Base-by-base conservation (phyloP, 441 rosid genomes). In the Pelargonium citronellum region DNA sequence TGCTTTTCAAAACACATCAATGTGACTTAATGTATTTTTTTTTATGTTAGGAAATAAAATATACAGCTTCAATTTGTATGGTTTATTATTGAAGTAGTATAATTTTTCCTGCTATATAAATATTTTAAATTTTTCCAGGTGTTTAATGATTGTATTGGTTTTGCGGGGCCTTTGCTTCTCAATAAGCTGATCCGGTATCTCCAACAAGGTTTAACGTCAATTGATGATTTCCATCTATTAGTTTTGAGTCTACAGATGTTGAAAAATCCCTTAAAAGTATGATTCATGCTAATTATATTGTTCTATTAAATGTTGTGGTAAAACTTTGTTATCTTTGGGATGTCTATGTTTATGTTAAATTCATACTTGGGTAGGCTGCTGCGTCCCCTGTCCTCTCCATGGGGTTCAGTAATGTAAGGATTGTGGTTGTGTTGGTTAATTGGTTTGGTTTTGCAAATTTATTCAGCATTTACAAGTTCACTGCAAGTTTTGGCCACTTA, bases 121-220 rank as follows among this genome's bases (percentile, higher is more conserved):
- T 72, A 70, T 63, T 70, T 70, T 46, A 49, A 46, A 43, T 4
- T 75, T 72, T 70, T 83, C 61, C 85, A 94, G 98, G 88, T 85
- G 68, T 75, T 91, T 69, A 94, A 91, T 80, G 98, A 94, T 78
- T 85, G 86, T 70, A 76, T 94, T 41, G 92, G 95, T 73, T 91
- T 94, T 84, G 89, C 79, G 6, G 96, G 90, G 75, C 98, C 98
- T 0, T 79, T 94, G 75, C 87, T 94, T 66, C 96, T 91, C 72
- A 94, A 94, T 79, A 87, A 78, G 79, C 92, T 91, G 53, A 89
- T 94, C 85, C 84, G 76, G 75, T 89, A 83, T 84, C 96, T 94
- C 73, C 88, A 91, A 81, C 82, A 81, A 87, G 97, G 98, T 93
- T 65, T 17, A 49, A 77, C 43, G 68, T 46, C 61, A 63, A 64